Base-by-base conservation (phyloP, 352 stramenopile species). In the Phytophthora citricola region DNA sequence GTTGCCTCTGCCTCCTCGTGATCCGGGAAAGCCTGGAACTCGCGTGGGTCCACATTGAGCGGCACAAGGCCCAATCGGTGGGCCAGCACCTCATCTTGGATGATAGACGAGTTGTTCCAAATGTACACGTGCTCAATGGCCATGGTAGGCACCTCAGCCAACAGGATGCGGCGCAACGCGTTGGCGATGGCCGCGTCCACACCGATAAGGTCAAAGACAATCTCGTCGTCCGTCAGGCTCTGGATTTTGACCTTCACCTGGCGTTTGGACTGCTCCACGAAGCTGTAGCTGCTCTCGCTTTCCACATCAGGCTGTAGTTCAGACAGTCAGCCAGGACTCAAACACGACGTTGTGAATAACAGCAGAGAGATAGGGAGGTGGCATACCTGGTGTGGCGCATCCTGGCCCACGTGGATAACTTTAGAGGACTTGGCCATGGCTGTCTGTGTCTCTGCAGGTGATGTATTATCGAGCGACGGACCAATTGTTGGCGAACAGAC, bases 121-220 rank as follows among this genome's bases (percentile, higher is more conserved):
- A 98, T 97, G 78, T 97, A 97, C 46, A 98, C 92, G 65, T 93
- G 91, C 73, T 98, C 93, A 50, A 98, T 98, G 29, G 93, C 93
- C 89, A 98, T 95, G 12, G 93, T 98, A 3, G 93, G 87, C 52
- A 98, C 90, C 65, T 98, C 93, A 4, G 93, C 78, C 5, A 98
- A 72, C 50, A 98, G 55, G 32, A 98, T 97, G 39, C 93, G 87
- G 39, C 93, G 87, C 52, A 98, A 71, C 26, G 93, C 93, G 64
- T 98, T 98, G 38, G 93, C 92, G 24, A 98, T 92, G 17, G 91
- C 96, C 31, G 90, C 90, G 49, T 98, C 93, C 34, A 97, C 87
- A 48, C 91, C 92, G 12, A 97, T 84, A 22, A 98, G 79, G 46
- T 98, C 92, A 64, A 98, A 98, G 32, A 95, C 77, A 60, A 98